phyloP scores from a whole-genome alignment of 2,329 filamentous ascomycete genomes.

The Paracorniculantispora psalliotae region DNA sequence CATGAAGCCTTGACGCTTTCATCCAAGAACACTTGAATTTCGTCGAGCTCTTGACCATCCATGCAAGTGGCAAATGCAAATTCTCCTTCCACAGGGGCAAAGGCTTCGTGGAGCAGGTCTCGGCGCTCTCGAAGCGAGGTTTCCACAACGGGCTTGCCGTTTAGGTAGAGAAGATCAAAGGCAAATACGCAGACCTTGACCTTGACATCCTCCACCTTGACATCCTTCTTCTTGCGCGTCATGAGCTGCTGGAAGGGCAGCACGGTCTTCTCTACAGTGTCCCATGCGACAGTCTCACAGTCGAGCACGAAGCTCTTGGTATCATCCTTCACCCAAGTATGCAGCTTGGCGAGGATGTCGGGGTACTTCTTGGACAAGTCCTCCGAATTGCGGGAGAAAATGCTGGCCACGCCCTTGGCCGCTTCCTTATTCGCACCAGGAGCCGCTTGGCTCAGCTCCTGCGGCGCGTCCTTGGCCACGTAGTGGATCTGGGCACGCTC shows the following conservation, averaged over 20 bases:
- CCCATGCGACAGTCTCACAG: constrained; percentile 97
- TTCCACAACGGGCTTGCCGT: constrained; percentile 84
- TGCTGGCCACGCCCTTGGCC: constrained; percentile 73
- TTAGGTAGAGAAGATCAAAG: constrained; percentile 90
- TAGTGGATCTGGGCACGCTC: constrained; percentile 99
- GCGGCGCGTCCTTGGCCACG: constrained; percentile 71
- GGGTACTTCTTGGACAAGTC: constrained; percentile 97
- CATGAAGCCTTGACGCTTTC: constrained; percentile 94
- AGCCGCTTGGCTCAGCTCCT: constrained; percentile 61
- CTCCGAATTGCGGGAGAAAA: constrained; percentile 97
- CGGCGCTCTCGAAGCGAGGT: constrained; percentile 81
- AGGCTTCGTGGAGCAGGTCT: constrained; percentile 66
- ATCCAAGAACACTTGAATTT: constrained; percentile 88
- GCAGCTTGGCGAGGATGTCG: constrained; percentile 83
- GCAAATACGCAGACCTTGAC: constrained; percentile 97
- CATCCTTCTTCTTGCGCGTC: constrained; percentile 96
- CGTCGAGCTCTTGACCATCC: constrained; percentile 82
- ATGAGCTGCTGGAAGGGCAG: constrained; percentile 96
- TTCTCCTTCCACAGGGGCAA: constrained; percentile 77
- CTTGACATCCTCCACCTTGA: constrained; percentile 91
- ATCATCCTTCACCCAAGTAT: constrained; percentile 81
- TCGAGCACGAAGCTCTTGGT: constrained; percentile 97
- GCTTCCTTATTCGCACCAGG: constrained; percentile 59
- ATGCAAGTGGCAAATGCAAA: constrained; percentile 86
- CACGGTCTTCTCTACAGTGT: constrained; percentile 90